Evolutionary conservation across 208 protist species (phyloP).

Genomic region (Trypanosomatidae sp.): DNA sequence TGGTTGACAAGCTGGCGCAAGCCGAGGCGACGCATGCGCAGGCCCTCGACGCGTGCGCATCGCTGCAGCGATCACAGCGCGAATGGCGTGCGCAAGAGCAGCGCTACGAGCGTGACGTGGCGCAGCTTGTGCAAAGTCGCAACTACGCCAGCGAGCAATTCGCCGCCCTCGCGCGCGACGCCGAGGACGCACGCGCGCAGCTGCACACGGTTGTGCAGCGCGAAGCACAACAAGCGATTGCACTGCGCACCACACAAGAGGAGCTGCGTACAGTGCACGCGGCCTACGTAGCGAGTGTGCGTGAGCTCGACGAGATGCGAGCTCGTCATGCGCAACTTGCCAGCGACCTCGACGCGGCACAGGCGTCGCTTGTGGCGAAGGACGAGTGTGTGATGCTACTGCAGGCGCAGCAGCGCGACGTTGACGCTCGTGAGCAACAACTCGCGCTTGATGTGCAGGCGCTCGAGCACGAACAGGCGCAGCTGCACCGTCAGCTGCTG

Average conservation of each 20-base stretch:
- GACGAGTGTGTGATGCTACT: constrained; percentile 58
- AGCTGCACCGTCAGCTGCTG: constrained; percentile 50
- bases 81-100: constrained; percentile 33
- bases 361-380: constrained; percentile 49
- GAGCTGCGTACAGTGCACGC: constrained; percentile 58
- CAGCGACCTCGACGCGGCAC: constrained; percentile 48
- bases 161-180: constrained; percentile 41
- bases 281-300: constrained; percentile 56
- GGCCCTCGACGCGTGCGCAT: constrained; percentile 10
- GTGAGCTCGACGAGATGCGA: constrained; percentile 35
- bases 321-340: constrained; percentile 48
- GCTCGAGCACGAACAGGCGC: constrained; percentile 68
- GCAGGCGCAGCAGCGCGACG: constrained; percentile 49
- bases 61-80: constrained; percentile 31
- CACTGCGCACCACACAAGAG: constrained; percentile 55
- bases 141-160: constrained; percentile 64
- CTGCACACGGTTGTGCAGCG: constrained; percentile 26
- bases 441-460: constrained; percentile 62
- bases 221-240: constrained; percentile 39
- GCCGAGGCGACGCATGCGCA: constrained; percentile 36
- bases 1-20: constrained; percentile 16
- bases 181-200: constrained; percentile 46
- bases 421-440: constrained; percentile 72
- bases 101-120: constrained; percentile 65
- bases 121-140: constrained; percentile 53